These are phyloP conservation scores for Colletotrichum lini DNA, from an alignment of 2,329 filamentous ascomycete species.

Conservation along the genomic window DNA sequence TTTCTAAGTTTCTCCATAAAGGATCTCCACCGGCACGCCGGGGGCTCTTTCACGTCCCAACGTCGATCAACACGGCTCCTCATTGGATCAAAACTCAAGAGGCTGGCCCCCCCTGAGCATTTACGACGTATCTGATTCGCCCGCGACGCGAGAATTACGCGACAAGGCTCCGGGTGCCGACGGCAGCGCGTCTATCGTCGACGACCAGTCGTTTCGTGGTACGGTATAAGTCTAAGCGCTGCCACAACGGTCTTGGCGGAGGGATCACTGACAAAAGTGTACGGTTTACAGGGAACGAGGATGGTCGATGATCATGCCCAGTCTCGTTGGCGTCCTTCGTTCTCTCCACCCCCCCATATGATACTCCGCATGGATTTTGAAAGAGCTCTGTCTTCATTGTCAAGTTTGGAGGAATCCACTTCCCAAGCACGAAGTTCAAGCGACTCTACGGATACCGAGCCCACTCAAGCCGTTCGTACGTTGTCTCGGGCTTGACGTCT, in stretches of 20 bases:
- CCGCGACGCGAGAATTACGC: constrained; percentile 17
- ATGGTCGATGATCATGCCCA: background rate
- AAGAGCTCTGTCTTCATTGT: background rate
- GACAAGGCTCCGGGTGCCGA: constrained; percentile 3
- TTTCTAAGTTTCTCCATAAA: background rate
- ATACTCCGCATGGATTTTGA: background rate
- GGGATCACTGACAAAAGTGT: background rate
- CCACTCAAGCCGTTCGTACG: background rate
- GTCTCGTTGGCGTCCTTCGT: background rate
- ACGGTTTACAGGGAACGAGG: background rate
- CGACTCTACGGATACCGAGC: background rate
- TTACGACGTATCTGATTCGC: constrained; percentile 17
- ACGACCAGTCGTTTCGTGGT: constrained; percentile 24
- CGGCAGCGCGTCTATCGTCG: constrained; percentile 23
- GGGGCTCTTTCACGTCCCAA: background rate
- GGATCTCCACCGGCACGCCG: constrained; percentile 13
- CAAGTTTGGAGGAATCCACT: constrained; percentile 3
- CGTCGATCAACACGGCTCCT: background rate
- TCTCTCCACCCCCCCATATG: too few relatives aligned
- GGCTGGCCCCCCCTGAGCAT: constrained; percentile 9
- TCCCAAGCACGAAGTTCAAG: background rate
- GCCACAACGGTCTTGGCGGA: background rate
- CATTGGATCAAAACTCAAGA: constrained; percentile 14
- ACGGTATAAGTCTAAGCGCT: constrained; percentile 13
- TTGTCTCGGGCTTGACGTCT: background rate